Evolutionary conservation across 1,139 yeast species (phyloP).

Genomic region (Pichia sp.): DNA sequence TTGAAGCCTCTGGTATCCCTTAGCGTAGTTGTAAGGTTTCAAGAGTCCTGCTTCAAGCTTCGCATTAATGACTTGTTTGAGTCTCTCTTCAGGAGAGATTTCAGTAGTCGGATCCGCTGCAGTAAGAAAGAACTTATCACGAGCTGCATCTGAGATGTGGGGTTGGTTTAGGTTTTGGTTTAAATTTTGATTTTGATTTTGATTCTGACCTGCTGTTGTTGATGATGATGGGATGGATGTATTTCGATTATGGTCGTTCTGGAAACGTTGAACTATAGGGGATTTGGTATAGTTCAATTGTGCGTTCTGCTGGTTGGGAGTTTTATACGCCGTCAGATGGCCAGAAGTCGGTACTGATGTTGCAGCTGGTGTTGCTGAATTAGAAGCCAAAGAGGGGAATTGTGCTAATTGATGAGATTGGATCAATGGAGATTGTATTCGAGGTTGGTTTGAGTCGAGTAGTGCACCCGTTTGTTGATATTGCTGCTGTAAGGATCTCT

Average conservation of each 20-base stretch:
- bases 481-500: slow-evolving; percentile 5
- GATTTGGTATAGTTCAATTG: slow-evolving; percentile 1
- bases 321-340: slow-evolving; percentile 1
- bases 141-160: slow-evolving; percentile 66
- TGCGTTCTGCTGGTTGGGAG: slow-evolving; percentile 5
- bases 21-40: slow-evolving; percentile 90
- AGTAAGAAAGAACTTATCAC: slow-evolving; percentile 88
- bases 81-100: slow-evolving; percentile 87
- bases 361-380: slow-evolving; percentile 3
- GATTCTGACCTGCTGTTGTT: too few relatives aligned
- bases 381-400: slow-evolving; percentile 2
- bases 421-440: slow-evolving; percentile 2
- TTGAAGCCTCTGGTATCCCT: slow-evolving; percentile 87
- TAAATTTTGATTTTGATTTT: too few relatives aligned
- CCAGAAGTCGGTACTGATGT: slow-evolving; percentile 1
- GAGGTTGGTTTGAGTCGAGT: slow-evolving; percentile 3
- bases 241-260: background rate
- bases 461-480: background rate
- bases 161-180: too few relatives aligned
- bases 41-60: slow-evolving; percentile 89
- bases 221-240: too few relatives aligned
- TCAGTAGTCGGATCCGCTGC: slow-evolving; percentile 98
- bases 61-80: slow-evolving; percentile 93
- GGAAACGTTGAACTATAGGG: slow-evolving; percentile 1
- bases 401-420: slow-evolving; percentile 2